phyloP scores from a whole-genome alignment of 768 basidiomycete species.

The Boletus rubropictus region DNA sequence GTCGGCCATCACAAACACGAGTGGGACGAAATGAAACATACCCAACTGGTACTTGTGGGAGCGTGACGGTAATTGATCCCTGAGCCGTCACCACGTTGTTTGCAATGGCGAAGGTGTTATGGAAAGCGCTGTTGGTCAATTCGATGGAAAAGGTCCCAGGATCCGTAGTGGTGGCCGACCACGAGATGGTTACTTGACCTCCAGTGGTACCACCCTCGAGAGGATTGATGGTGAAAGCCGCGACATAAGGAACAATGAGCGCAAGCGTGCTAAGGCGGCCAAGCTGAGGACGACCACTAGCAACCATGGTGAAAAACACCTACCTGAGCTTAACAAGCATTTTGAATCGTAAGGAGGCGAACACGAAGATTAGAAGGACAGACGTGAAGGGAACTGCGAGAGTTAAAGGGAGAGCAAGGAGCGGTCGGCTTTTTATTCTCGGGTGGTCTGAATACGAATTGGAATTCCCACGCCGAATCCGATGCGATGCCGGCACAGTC shows the following conservation, averaged over 20 bases:
- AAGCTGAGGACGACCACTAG: background rate
- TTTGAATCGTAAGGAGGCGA: slow-evolving; percentile 21
- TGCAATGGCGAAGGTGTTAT: slow-evolving; percentile 48
- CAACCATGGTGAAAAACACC: background rate
- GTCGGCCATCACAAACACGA: background rate
- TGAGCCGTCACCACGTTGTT: slow-evolving; percentile 43
- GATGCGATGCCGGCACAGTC: slow-evolving; percentile 20
- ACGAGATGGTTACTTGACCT: slow-evolving; percentile 38
- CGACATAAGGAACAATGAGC: slow-evolving; percentile 39
- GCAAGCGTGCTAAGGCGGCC: slow-evolving; percentile 34
- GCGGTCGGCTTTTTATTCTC: slow-evolving; percentile 20
- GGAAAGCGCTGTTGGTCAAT: slow-evolving; percentile 45
- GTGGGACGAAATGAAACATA: slow-evolving; percentile 16
- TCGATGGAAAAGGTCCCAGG: slow-evolving; percentile 40
- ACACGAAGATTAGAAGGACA: slow-evolving; percentile 13
- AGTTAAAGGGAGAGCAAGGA: slow-evolving; percentile 2
- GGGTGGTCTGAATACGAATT: slow-evolving; percentile 5
- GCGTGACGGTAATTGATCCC: slow-evolving; percentile 31
- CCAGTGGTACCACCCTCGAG: slow-evolving; percentile 33
- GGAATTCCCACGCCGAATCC: slow-evolving; percentile 19
- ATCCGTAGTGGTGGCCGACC: slow-evolving; percentile 41
- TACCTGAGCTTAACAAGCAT: slow-evolving; percentile 52
- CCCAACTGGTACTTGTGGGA: slow-evolving; percentile 47
- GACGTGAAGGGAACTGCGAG: slow-evolving; percentile 10
- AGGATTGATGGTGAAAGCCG: slow-evolving; percentile 41